Conservation (phyloP, 2,329 filamentous ascomycete species). For the Aspergillus piperis region DNA sequence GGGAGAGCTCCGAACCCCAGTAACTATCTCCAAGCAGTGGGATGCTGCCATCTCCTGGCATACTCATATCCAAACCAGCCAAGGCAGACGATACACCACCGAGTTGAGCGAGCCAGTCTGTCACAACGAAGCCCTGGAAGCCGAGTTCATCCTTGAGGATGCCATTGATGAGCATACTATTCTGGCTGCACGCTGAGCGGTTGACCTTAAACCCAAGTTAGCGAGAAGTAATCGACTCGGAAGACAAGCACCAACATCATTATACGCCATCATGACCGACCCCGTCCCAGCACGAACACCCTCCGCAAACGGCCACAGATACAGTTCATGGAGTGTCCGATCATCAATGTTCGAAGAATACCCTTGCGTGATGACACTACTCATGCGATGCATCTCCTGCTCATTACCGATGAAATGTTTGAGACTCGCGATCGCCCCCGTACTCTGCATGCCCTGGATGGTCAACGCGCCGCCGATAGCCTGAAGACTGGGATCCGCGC, state of each 20-base stretch:
- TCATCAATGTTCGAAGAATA: conserved; percentile 55
- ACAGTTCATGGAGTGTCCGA: conserved; percentile 49
- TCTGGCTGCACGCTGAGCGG: conserved; percentile 66
- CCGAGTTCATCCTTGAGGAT: conserved; percentile 73
- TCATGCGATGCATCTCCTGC: conserved; percentile 53
- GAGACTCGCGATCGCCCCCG: conserved; percentile 58
- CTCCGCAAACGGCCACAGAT: conserved; percentile 55
- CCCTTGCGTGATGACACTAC: conserved; percentile 40
- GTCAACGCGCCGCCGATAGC: conserved; percentile 54
- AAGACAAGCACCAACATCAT: conserved; percentile 35
- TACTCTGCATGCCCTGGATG: conserved; percentile 58
- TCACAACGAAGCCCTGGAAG: conserved; percentile 71
- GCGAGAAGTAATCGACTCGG: neutral
- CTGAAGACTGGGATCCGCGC: conserved; percentile 67
- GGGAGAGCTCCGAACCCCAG: conserved; percentile 59
- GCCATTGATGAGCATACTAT: conserved; percentile 68
- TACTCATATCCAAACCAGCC: conserved; percentile 68
- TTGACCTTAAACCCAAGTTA: conserved; percentile 53
- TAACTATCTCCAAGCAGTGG: conserved; percentile 56
- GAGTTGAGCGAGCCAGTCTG: conserved; percentile 68
- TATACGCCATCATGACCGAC: conserved; percentile 48
- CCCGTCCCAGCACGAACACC: conserved; percentile 51
- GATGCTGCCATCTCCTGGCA: conserved; percentile 62
- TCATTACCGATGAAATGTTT: conserved; percentile 60
- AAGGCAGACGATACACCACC: conserved; percentile 61